Conservation (phyloP, 1,139 yeast species). For the Pichia sp. region DNA sequence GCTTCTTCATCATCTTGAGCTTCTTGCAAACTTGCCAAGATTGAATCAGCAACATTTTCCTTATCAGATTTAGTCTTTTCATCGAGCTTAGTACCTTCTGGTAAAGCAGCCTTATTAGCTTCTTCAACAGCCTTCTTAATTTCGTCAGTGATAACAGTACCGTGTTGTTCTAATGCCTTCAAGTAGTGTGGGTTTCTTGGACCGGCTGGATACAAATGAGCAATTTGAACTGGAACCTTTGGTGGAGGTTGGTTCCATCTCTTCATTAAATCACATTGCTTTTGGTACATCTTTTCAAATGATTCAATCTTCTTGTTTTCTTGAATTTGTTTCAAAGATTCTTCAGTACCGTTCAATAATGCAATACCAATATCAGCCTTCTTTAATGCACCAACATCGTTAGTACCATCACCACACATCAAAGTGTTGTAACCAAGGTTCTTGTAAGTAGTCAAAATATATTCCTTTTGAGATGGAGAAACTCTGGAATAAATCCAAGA, state of each 20-base stretch:
- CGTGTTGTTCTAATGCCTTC: slow-evolving; percentile 80
- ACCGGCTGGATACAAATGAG: slow-evolving; percentile 97
- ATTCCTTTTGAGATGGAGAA: slow-evolving; percentile 95
- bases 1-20: slow-evolving; percentile 72
- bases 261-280: slow-evolving; percentile 74
- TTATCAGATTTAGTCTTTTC: slow-evolving; percentile 18
- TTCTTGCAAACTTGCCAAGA: slow-evolving; percentile 67
- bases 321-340: slow-evolving; percentile 84
- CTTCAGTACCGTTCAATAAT: slow-evolving; percentile 93
- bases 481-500: slow-evolving; percentile 99
- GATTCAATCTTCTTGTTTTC: slow-evolving; percentile 74
- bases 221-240: slow-evolving; percentile 83
- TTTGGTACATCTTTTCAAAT: slow-evolving; percentile 69
- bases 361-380: slow-evolving; percentile 99
- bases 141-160: slow-evolving; percentile 69
- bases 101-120: slow-evolving; percentile 41
- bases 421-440: slow-evolving; percentile 89
- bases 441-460: slow-evolving; percentile 78
- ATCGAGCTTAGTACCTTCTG: slow-evolving; percentile 14
- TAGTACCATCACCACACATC: slow-evolving; percentile 99
- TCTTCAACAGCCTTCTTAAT: slow-evolving; percentile 56
- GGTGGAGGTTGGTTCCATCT: slow-evolving; percentile 87
- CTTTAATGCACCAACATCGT: slow-evolving; percentile 98
- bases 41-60: slow-evolving; percentile 48
- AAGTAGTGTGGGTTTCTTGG: slow-evolving; percentile 86